phyloP scores from a whole-genome alignment of 2,329 filamentous ascomycete genomes.

The Penicillium psychrosexuale region DNA sequence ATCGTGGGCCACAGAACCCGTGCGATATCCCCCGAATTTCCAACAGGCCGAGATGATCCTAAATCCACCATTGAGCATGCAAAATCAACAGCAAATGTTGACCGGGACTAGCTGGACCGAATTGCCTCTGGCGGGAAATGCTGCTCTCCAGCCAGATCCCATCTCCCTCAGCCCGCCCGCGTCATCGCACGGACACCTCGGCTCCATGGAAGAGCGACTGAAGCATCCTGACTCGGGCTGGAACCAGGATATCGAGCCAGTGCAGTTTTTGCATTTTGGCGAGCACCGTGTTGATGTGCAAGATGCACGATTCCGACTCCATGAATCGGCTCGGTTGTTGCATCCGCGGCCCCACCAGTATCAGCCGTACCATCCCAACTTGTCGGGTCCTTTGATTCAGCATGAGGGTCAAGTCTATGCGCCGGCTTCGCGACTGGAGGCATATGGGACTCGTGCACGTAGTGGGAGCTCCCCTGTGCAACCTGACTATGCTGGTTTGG shows the following conservation, averaged over 20 bases:
- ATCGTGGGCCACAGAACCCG: conserved; percentile 40
- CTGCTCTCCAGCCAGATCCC: conserved; percentile 20
- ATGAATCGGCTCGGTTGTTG: conserved; percentile 17
- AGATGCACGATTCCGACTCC: conserved; percentile 27
- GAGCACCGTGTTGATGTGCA: conserved; percentile 32
- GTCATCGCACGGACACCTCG: conserved; percentile 12
- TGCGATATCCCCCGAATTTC: conserved; percentile 24
- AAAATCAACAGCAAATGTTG: conserved; percentile 18
- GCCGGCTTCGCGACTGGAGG: conserved; percentile 13
- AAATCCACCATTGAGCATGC: conserved; percentile 10
- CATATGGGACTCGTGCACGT: conserved; percentile 23
- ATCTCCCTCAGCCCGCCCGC: conserved; percentile 13
- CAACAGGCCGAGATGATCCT: conserved; percentile 13
- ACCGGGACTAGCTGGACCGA: conserved; percentile 25
- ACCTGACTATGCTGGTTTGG: conserved; percentile 24
- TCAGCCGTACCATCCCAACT: conserved; percentile 28
- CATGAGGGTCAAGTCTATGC: conserved; percentile 18
- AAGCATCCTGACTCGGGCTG: conserved; percentile 12
- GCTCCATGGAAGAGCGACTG: conserved; percentile 23
- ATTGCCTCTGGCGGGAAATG: conserved; percentile 1
- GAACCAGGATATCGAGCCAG: conserved; percentile 15
- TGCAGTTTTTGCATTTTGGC: conserved; percentile 25
- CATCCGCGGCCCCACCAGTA: conserved; percentile 21
- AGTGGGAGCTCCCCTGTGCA: conserved; percentile 35
- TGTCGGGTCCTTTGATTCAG: conserved; percentile 30